A percentile compares a stretch with the other conserved stretches of the same genome.
Conservation (phyloP, 2,329 filamentous ascomycete species). For the Diaporthe amygdali region DNA sequence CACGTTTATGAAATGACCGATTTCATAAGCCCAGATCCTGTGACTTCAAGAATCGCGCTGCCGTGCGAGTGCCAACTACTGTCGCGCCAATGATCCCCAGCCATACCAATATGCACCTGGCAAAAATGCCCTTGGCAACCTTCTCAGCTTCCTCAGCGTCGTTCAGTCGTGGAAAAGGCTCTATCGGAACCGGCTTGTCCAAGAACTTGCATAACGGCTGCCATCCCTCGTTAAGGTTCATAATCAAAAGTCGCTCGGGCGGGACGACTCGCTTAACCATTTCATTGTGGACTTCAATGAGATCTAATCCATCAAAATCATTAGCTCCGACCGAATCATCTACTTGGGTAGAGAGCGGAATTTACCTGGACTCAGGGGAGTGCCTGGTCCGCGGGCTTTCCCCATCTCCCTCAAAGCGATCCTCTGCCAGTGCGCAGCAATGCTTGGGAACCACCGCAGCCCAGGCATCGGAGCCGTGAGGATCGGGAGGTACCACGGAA, state of each 20-base stretch:
- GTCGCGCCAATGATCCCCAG: neutral
- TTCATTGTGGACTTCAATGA: conserved; percentile 10
- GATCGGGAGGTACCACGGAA: neutral
- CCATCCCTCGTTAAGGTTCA: conserved; percentile 17
- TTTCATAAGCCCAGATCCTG: neutral
- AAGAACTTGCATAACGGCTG: conserved; percentile 17
- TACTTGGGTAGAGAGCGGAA: neutral
- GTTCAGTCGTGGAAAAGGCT: conserved; percentile 14
- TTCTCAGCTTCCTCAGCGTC: neutral
- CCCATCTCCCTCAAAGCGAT: neutral
- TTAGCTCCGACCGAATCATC: neutral
- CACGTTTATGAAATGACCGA: no score
- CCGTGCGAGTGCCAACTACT: neutral
- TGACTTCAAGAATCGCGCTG: neutral
- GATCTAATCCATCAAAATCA: neutral
- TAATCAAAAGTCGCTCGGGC: neutral
- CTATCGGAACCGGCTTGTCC: neutral
- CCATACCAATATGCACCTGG: neutral
- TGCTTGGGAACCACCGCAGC: conserved; percentile 4
- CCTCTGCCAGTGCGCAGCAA: conserved; percentile 3
- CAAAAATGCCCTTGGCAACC: neutral
- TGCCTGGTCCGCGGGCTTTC: neutral
- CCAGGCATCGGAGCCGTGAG: conserved; percentile 15
- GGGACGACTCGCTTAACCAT: conserved; percentile 17
- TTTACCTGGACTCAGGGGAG: neutral